Evolutionary conservation across 345 rosid genomes (phyloP), one percentile per base, ranked within the genome.

Genomic region (Jatropha curcas): DNA sequence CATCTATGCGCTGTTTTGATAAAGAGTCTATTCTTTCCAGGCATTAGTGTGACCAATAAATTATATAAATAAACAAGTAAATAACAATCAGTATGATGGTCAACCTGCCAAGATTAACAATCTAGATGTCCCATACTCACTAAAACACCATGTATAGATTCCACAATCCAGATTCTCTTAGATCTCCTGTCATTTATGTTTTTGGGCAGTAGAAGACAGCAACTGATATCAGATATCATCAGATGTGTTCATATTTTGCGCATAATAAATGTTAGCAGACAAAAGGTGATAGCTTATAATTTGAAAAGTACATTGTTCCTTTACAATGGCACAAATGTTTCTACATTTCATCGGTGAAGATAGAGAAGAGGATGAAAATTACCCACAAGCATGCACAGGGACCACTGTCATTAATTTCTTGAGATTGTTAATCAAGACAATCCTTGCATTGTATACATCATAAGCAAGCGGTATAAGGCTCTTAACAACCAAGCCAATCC

Each of bases 371-470:
- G 68, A 68, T 68, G 77, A 51, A 66, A 58, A 80, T 86, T 90
- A 92, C 99, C 90, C 79, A 68, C 98, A 95, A 80, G 99, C 97
- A 78, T 86, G 94, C 55, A 89, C 97, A 0, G 87, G 94, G 41
- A 92, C 94, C 37, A 88, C 94, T 81, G 88, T 90, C 86, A 92
- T 70, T 71, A 92, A 89, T 39, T 83, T 83, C 77, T 85, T 88
- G 73, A 92, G 92, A 84, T 88, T 92, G 86, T 92, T 92, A 69
- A 92, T 92, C 69, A 92, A 76, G 46, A 74, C 83, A 77, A 85
- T 77, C 78, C 99, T 84, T 50, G 90, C 88, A 72, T 92, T 90
- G 80, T 80, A 81, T 14, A 90, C 92, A 74, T 80, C 82, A 74
- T 92, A 86, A 34, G 98, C 96, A 77, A 89, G 76, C 6, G 97